Base-by-base conservation (phyloP, 352 stramenopile genomes). In the Pythium biforme region DNA sequence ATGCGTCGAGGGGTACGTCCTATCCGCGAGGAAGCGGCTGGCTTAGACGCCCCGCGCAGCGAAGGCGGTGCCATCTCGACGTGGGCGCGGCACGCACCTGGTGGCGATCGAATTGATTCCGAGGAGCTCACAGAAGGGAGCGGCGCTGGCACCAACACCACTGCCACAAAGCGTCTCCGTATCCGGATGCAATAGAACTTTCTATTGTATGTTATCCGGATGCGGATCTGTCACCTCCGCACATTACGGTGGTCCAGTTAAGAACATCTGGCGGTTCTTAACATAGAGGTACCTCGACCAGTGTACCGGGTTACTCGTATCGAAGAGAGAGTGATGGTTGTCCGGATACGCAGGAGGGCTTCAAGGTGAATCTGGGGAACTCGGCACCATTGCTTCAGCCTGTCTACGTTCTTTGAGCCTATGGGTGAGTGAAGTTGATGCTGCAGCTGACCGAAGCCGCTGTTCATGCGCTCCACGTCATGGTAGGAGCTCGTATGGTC, bases 81-180 rank as follows among this genome's bases (percentile, higher is more conserved):
- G 52, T 37, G 33, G 41, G 23, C 9, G 59, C 43, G 23, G 29
- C 37, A 64, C 66, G 45, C 59, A 72, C 66, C 66, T 72, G 59
- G 59, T 68, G 55, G 57, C 66, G 66, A 68, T 72, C 59, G 66
- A 68, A 65, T 62, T 72, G 66, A 65, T 72, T 63, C 53, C 40
- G 47, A 64, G 57, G 52, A 66, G 64, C 58, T 71, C 64, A 59
- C 37, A 43, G 26, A 68, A 68, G 59, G 66, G 66, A 68, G 60
- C 54, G 22, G 43, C 25, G 26, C 48, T 26, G 27, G 56, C 41
- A 43, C 43, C 63, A 70, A 72, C 49, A 65, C 66, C 66, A 73
- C 66, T 73, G 47, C 66, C 66, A 73, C 66, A 73, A 73, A 69
- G 60, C 55, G 34, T 56, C 27, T 48, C 40, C 14, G 37, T 69